Evolutionary conservation across 495 filamentous ascomycete species (phyloP), one percentile per base, ranked within the genome.

Genomic region (Penicillium pancosmium): DNA sequence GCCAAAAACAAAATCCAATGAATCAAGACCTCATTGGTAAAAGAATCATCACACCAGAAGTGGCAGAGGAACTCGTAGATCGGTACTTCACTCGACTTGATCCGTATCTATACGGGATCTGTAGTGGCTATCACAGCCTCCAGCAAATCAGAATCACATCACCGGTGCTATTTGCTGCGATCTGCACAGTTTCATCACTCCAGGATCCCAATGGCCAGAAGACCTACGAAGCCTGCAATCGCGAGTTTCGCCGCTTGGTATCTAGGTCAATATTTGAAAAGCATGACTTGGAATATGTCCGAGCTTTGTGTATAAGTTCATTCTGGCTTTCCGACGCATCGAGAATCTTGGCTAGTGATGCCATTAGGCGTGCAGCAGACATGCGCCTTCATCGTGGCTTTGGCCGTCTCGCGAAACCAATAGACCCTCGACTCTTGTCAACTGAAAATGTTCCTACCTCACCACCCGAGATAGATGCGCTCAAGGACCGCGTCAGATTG

Each of bases 291-390:
- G 78, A 80, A 52, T 72, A 79, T 38, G 60, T 80, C 11, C 71
- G 76, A 1, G 78, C 73, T 2, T 55, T 80, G 23, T 74, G 70
- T 35, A 73, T 78, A 18, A 75, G 68, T 4, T 74, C 75, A 0
- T 80, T 78, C 60, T 80, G 78, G 78, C 61, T 80, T 33, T 68
- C 70, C 1, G 75, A 75, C 40, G 69, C 78, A 2, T 75, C 72
- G 9, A 73, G 78, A 66, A 78, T 73, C 9, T 59, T 77, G 3
- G 72, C 70, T 11, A 76, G 76, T 11, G 68, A 75, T 52, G 78
- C 78, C 12, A 71, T 80, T 13, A 73, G 78, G 5, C 75, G 77
- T 1, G 72, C 74, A 19, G 77, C 74, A 0, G 78, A 79, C 50
- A 68, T 79, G 53, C 67, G 74, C 25, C 60, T 80, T 6, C 74